phyloP scores from a whole-genome alignment of 1,139 yeast genomes.

The Kodamaea suecica region DNA sequence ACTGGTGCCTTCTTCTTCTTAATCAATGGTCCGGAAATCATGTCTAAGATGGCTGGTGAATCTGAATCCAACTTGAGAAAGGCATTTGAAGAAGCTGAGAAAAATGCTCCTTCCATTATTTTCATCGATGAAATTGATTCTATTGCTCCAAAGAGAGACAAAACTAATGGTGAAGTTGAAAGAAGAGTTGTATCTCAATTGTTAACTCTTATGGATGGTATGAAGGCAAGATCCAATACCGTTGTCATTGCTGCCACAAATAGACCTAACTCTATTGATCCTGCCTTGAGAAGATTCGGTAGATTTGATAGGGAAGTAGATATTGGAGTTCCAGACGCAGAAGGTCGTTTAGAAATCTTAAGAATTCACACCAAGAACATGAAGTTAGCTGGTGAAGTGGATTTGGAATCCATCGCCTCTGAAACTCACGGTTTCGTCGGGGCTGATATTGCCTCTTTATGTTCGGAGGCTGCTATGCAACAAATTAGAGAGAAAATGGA shows the following conservation, averaged over 20 bases:
- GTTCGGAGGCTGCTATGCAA: conserved; percentile 94
- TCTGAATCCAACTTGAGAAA: conserved; percentile 95
- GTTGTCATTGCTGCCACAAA: conserved; percentile 90
- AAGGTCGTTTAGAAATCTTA: conserved; percentile 94
- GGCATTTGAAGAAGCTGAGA: conserved; percentile 99
- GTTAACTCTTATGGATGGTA: conserved; percentile 97
- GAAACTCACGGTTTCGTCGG: conserved; percentile 98
- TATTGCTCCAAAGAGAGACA: conserved; percentile 99
- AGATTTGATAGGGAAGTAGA: conserved; percentile 98
- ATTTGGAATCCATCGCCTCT: conserved; percentile 76
- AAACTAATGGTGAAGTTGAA: conserved; percentile 96
- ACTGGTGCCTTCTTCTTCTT: conserved; percentile 98
- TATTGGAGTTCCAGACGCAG: conserved; percentile 98
- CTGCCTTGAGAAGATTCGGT: conserved; percentile 49
- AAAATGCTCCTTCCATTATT: conserved; percentile 92
- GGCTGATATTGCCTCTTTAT: conserved; percentile 75
- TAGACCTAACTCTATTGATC: conserved; percentile 47
- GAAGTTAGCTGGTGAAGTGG: conserved; percentile 95
- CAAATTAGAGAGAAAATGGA: conserved; percentile 99
- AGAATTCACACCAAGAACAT: conserved; percentile 88
- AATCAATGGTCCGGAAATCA: conserved; percentile 99
- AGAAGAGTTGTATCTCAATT: conserved; percentile 98
- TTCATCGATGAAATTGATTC: conserved; percentile 98
- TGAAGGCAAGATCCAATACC: conserved; percentile 96
- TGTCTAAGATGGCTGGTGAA: conserved; percentile 99